Percentiles rank a stretch among this genome's conserved stretches.
These are phyloP conservation scores for Nakazawaea pomicola DNA, from an alignment of 805 yeast species.

Conservation along the genomic window DNA sequence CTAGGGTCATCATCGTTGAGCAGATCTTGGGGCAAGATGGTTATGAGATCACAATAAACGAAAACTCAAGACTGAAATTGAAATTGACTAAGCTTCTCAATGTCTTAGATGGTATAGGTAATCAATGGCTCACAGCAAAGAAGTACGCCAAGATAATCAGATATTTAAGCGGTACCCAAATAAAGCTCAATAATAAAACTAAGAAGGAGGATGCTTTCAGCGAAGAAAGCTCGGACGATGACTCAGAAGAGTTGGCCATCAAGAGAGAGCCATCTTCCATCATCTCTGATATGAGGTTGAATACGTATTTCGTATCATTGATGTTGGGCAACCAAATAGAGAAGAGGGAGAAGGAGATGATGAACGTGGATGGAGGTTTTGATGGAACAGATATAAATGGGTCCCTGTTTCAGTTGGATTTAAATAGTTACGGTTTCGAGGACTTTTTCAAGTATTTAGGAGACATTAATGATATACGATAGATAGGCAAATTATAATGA, in stretches of 20 bases:
- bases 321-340: constrained; percentile 23
- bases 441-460: constrained; percentile 26
- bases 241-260: constrained; percentile 15
- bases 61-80: constrained; percentile 1
- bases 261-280: constrained; percentile 32
- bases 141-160: constrained; percentile 24
- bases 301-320: constrained; percentile 25
- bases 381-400: constrained; percentile 12
- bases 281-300: constrained; percentile 28
- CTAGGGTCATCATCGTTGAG: constrained; percentile 28
- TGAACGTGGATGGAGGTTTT: constrained; percentile 1
- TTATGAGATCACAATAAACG: constrained; percentile 1
- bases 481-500: constrained; percentile 5
- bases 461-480: constrained; percentile 13
- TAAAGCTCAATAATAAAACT: constrained; percentile 11
- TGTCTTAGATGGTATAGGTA: constrained; percentile 19
- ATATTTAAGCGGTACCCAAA: constrained; percentile 20
- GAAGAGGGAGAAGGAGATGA: constrained; percentile 13
- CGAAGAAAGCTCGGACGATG: constrained; percentile 19
- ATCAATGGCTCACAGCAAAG: constrained; percentile 24
- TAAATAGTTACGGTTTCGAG: constrained; percentile 20
- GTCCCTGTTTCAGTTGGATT: constrained; percentile 17
- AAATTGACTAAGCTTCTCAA: constrained; percentile 15
- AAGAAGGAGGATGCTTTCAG: background rate
- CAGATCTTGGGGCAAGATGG: constrained; percentile 13